Evolutionary conservation across 2,329 filamentous ascomycete genomes (phyloP).

Genomic region (Stagonosporopsis rhizophila): DNA sequence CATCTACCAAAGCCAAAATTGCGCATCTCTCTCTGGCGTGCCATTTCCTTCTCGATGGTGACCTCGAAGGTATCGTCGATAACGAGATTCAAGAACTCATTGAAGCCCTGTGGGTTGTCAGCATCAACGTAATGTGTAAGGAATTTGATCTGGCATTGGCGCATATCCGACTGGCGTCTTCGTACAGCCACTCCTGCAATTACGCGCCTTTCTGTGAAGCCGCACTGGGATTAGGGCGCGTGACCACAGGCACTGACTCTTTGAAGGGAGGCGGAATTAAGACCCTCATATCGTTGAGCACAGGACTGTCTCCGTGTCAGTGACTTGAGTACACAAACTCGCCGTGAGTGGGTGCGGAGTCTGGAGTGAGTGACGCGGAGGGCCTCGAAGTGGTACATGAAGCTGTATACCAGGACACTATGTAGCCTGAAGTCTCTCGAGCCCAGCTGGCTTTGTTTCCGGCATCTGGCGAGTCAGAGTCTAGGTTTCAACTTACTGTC

Average conservation of each 20-base stretch:
- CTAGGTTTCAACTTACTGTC: constrained; percentile 1
- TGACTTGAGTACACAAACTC: background rate
- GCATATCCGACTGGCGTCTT: constrained; percentile 63
- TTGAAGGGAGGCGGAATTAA: too few relatives aligned
- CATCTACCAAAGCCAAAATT: constrained; percentile 74
- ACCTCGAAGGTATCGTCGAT: constrained; percentile 96
- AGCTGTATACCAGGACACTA: background rate
- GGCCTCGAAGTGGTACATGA: background rate
- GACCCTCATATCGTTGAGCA: background rate
- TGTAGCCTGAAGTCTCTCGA: background rate
- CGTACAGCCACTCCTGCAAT: background rate
- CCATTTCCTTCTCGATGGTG: constrained; percentile 78
- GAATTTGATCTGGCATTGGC: background rate
- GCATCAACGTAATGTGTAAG: constrained; percentile 4
- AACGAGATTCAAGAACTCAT: constrained; percentile 99
- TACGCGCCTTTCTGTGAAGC: constrained; percentile 64
- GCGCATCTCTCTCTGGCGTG: constrained; percentile 71
- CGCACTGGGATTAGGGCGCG: constrained; percentile 92
- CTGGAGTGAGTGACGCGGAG: background rate
- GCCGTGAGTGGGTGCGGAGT: background rate
- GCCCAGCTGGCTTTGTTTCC: background rate
- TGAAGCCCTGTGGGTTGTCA: constrained; percentile 74
- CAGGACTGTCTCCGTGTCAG: background rate
- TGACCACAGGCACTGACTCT: constrained; percentile 85
- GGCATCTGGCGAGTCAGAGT: background rate